Percentiles rank a stretch among this genome's conserved stretches.
These are phyloP conservation scores for Cunninghamia lanceolata DNA, from an alignment of 75 land plant genomes.

Conservation along the genomic window DNA sequence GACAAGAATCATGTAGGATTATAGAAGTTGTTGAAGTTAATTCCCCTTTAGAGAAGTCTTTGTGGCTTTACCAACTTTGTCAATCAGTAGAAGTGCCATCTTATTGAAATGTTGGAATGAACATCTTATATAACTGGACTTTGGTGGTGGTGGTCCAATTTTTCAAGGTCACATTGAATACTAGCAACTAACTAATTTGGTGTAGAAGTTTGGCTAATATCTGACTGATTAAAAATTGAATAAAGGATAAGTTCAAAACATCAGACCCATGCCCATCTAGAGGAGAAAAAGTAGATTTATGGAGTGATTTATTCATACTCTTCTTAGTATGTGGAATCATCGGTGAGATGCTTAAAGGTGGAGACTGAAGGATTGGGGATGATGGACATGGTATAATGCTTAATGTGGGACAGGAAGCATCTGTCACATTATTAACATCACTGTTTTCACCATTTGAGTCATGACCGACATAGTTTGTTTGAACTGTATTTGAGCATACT, in stretches of 20 bases:
- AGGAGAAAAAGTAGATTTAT: slow-evolving; percentile 6
- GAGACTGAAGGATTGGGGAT: slow-evolving; percentile 29
- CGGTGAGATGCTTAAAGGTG: slow-evolving; percentile 51
- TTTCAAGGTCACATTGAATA: slow-evolving; percentile 70
- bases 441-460: neutral
- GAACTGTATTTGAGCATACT: neutral
- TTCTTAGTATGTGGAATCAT: slow-evolving; percentile 24
- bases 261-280: slow-evolving; percentile 7
- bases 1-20: slow-evolving; percentile 33
- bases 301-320: slow-evolving; percentile 17
- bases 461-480: neutral
- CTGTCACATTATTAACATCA: neutral
- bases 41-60: slow-evolving; percentile 23
- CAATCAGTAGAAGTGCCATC: slow-evolving; percentile 20
- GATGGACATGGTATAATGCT: slow-evolving; percentile 25
- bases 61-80: slow-evolving; percentile 24
- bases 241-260: slow-evolving; percentile 18
- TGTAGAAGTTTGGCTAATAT: slow-evolving; percentile 29
- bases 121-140: slow-evolving; percentile 36
- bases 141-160: slow-evolving; percentile 65
- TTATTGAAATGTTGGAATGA: slow-evolving; percentile 59
- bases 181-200: slow-evolving; percentile 73
- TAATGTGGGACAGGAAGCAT: neutral
- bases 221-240: slow-evolving; percentile 26
- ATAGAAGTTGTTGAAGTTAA: slow-evolving; percentile 9